Percentiles rank a stretch among this genome's conserved stretches.
Evolutionary conservation across 768 basidiomycete species (phyloP).

Genomic region (Boletales sp.): DNA sequence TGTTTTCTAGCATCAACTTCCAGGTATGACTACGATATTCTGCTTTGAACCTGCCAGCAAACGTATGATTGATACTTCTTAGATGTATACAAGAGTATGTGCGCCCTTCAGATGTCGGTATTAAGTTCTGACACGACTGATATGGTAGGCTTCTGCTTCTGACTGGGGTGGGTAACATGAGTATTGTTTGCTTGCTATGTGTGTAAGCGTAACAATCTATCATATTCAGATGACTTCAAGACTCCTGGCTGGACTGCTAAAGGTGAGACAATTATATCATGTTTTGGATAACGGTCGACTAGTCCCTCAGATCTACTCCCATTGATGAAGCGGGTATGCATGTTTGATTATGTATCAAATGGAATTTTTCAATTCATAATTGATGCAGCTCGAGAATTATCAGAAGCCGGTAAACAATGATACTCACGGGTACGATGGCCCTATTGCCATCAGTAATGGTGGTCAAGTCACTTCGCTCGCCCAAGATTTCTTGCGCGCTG

Average conservation of each 20-base stretch:
- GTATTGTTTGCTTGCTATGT: background rate
- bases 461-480: constrained; percentile 60
- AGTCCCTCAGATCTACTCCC: constrained; percentile 54
- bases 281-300: background rate
- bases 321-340: constrained; percentile 60
- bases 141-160: constrained; percentile 56
- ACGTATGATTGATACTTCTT: background rate
- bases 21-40: constrained; percentile 27
- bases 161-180: constrained; percentile 54
- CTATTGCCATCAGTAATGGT: constrained; percentile 72
- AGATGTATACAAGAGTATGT: constrained; percentile 63
- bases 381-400: constrained; percentile 63
- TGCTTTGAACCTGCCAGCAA: background rate
- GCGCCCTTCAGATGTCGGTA: background rate
- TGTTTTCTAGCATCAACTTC: constrained; percentile 61
- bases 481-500: constrained; percentile 65
- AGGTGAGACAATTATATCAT: constrained; percentile 33
- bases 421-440: constrained; percentile 67
- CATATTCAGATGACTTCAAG: constrained; percentile 62
- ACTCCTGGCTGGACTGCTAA: constrained; percentile 63
- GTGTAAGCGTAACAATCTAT: background rate
- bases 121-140: background rate
- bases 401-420: constrained; percentile 68
- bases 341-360: background rate
- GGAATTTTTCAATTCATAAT: background rate